Evolutionary conservation across 192 early-diverging fungal species (phyloP).

Genomic region (Coemansia sp.): DNA sequence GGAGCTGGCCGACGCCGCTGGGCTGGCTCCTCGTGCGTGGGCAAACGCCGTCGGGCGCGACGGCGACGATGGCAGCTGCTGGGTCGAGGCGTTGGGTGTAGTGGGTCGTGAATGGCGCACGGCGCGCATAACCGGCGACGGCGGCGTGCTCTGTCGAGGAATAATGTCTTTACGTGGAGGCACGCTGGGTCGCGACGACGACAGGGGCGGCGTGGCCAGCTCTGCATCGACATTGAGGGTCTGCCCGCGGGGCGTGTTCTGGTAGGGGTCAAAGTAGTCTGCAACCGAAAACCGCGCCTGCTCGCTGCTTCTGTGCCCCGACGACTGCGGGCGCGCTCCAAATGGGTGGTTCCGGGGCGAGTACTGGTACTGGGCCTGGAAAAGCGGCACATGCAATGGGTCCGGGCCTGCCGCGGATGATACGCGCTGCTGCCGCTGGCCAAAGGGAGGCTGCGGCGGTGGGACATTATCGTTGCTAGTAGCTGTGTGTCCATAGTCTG

Average conservation of each 20-base stretch:
- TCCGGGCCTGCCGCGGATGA: no score
- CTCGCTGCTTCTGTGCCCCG: constrained; percentile 3
- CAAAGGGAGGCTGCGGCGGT: no score
- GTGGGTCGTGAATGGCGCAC: constrained; percentile 39
- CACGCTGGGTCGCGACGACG: background rate
- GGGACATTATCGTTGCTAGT: no score
- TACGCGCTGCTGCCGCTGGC: no score
- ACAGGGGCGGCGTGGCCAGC: no score
- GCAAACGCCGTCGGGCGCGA: no score
- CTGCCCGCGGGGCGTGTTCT: constrained; percentile 20
- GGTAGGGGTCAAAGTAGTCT: constrained; percentile 47
- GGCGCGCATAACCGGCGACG: constrained; percentile 46
- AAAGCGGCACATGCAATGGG: no score
- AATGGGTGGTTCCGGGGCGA: constrained; percentile 3
- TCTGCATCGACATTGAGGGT: constrained; percentile 20
- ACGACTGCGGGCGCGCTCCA: constrained; percentile 11
- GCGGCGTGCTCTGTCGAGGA: constrained; percentile 7
- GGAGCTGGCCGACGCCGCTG: constrained; percentile 3
- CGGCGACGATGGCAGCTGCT: no score
- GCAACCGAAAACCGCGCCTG: constrained; percentile 22
- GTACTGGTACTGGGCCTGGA: constrained; percentile 37
- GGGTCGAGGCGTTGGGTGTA: constrained; percentile 21
- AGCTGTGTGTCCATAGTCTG: constrained; percentile 3
- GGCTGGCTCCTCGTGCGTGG: constrained; percentile 2
- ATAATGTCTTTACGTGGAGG: background rate